phyloP scores from a whole-genome alignment of 169 alveolate genomes.

The Prorocentrum cordatum region DNA sequence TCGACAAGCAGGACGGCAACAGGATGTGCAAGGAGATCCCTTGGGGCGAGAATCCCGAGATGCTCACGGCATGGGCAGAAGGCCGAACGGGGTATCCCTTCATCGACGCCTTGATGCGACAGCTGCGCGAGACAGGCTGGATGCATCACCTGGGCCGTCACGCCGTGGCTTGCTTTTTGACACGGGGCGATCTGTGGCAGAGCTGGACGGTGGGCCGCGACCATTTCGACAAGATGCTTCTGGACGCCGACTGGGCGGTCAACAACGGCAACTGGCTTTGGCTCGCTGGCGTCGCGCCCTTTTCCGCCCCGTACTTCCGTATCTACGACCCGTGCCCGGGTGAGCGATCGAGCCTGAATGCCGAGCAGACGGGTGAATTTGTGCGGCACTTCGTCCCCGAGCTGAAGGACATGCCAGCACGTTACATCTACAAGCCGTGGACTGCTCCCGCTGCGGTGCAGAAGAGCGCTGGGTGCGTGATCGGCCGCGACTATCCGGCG shows the following conservation, averaged over 20 bases:
- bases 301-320: conserved; percentile 57
- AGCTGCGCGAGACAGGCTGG: conserved; percentile 46
- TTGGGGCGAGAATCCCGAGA: conserved; percentile 7
- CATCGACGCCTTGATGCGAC: conserved; percentile 57
- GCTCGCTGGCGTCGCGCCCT: conserved; percentile 57
- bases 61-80: conserved; percentile 32
- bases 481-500: too few relatives aligned
- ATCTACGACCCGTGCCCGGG: conserved; percentile 68
- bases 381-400: conserved; percentile 55
- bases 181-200: conserved; percentile 66
- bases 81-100: conserved; percentile 55
- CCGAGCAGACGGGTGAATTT: conserved; percentile 63
- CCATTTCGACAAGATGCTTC: conserved; percentile 21
- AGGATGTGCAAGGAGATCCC: conserved; percentile 48
- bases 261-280: conserved; percentile 59
- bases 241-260: conserved; percentile 69
- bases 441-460: conserved; percentile 43
- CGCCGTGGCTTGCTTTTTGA: conserved; percentile 61
- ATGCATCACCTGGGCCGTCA: conserved; percentile 69
- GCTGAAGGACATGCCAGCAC: conserved; percentile 32
- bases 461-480: too few relatives aligned
- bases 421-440: conserved; percentile 59
- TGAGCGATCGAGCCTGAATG: conserved; percentile 34
- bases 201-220: conserved; percentile 64
- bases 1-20: conserved; percentile 34